Conservation (phyloP, 306 rosid species). For the Echinosophora koreensis region DNA sequence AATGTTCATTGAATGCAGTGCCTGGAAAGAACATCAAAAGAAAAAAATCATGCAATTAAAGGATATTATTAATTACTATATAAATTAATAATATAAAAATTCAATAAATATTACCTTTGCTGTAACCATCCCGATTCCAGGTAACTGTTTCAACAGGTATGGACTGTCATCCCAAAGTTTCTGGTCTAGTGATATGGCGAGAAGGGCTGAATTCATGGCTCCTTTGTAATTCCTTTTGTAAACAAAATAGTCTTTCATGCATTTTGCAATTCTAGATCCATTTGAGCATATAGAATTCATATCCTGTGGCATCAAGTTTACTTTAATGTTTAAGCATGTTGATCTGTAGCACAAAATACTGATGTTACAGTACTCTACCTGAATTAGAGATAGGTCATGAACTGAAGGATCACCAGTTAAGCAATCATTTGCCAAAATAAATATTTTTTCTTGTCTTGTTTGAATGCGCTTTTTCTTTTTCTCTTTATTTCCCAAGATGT, state of each 20-base stretch:
- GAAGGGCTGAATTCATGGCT: constrained; percentile 73
- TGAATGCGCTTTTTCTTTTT: constrained; percentile 93
- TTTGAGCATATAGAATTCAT: constrained; percentile 89
- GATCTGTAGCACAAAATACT: constrained; percentile 41
- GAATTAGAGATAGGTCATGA: constrained; percentile 87
- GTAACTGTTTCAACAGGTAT: constrained; percentile 89
- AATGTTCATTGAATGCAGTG: constrained; percentile 83
- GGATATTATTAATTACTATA: constrained; percentile 3
- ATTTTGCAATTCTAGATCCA: constrained; percentile 90
- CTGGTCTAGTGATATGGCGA: constrained; percentile 86
- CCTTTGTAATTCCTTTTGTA: constrained; percentile 85
- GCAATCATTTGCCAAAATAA: constrained; percentile 89
- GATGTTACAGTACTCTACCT: constrained; percentile 61
- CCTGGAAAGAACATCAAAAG: constrained; percentile 61
- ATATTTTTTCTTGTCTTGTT: constrained; percentile 91
- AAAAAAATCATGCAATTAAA: constrained; percentile 36
- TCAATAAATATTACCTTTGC: constrained; percentile 72
- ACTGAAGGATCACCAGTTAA: constrained; percentile 93
- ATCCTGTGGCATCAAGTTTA: constrained; percentile 65
- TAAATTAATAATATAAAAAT: constrained; percentile 31
- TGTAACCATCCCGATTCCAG: constrained; percentile 98
- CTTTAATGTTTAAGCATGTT: constrained; percentile 39
- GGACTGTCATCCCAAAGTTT: constrained; percentile 98
- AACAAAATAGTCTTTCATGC: constrained; percentile 94
- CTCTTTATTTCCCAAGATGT: constrained; percentile 75